These are phyloP conservation scores for Penicillium polonicum DNA, from an alignment of 2,329 filamentous ascomycete genomes.

Conservation along the genomic window DNA sequence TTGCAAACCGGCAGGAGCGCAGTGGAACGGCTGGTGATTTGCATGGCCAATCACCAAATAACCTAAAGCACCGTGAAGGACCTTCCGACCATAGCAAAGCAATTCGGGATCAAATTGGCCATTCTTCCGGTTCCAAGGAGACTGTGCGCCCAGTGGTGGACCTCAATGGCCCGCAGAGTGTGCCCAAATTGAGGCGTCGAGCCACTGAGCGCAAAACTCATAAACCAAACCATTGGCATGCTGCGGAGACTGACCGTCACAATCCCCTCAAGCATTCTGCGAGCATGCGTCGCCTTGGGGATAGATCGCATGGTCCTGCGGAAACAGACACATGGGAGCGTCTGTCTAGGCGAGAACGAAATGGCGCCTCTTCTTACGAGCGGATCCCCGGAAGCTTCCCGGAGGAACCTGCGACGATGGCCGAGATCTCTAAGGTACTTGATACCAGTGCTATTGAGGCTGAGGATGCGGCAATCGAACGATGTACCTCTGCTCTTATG, in stretches of 20 bases:
- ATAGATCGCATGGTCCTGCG: neutral
- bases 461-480: constrained; percentile 25
- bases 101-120: neutral
- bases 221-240: neutral
- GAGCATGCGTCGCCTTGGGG: constrained; percentile 27
- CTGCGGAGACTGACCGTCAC: neutral
- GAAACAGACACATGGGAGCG: constrained; percentile 20
- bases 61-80: neutral
- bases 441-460: neutral
- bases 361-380: constrained; percentile 6
- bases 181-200: constrained; percentile 27
- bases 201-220: neutral
- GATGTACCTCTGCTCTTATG: constrained; percentile 42
- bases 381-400: constrained; percentile 30
- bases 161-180: neutral
- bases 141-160: constrained; percentile 17
- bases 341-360: constrained; percentile 22
- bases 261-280: constrained; percentile 9
- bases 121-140: constrained; percentile 23
- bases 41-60: neutral
- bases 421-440: neutral
- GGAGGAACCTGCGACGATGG: constrained; percentile 11
- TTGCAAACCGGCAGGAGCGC: constrained; percentile 23
- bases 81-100: neutral
- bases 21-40: neutral